Base-by-base conservation (phyloP, 2,329 filamentous ascomycete genomes). In the Alternaria dauci region DNA sequence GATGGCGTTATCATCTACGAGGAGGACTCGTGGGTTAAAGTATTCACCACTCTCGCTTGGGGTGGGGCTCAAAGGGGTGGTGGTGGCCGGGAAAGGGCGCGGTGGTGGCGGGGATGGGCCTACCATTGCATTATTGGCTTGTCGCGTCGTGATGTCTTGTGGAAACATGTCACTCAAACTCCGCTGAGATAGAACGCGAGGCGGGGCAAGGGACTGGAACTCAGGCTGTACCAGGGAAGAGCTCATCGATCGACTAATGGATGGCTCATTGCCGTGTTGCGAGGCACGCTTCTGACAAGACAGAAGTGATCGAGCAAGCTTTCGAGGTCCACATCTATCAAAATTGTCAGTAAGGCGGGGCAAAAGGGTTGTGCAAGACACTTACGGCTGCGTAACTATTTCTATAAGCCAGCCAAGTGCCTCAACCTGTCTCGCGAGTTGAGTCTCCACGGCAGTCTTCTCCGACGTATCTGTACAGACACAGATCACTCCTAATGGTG, bases 1-100 rank as follows among this genome's bases (percentile, higher is more conserved):
- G 65, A 76, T 76, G 11, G 66, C 65, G 60, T 77, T 77, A 58
- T 77, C 75, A 58, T 77, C 74, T 46, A 76, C 74, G 32, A 76
- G 69, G 14, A 77, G 69, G 23, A 77, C 63, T 30, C 72, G 67
- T 1, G 74, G 73, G 26, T 63, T 71, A 52, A 74, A 75, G 53
- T 75, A 73, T 30, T 71, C 68, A 44, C 42, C 59, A n/a, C 36
- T 58, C 28, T 65, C 68, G 7, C 48, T 66, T 12, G 60, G 62
- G 12, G 52, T 60, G 5, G 69, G 66, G 5, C 62, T 69, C 2
- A 58, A 58, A 11, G 66, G 70, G 1, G 69, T 71, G 12, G 64
- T 63, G 12, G 58, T 71, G 1, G 64, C 55, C 5, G 70, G 68
- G 25, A 69, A 64, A 8, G 61, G 58, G 2, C 62, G 62, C 5